Conservation (phyloP, 1,284 basidiomycete species). For the Trichosporon coremiiforme region DNA sequence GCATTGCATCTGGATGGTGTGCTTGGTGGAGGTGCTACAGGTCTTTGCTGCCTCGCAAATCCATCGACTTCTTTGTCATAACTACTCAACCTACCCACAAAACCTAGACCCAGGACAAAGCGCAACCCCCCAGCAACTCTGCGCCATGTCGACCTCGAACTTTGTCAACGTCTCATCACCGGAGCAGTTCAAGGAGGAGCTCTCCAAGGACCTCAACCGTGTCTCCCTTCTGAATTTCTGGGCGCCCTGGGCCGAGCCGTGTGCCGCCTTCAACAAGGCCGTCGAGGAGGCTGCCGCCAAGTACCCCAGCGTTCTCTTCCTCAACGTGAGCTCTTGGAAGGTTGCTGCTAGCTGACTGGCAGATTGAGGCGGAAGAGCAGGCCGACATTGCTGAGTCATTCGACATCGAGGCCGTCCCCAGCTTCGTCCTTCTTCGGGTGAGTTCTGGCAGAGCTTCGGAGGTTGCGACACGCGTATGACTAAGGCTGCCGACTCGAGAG, state of each 20-base stretch:
- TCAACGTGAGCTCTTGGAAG: constrained; percentile 64
- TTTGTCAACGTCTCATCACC: constrained; percentile 64
- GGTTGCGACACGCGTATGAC: neutral
- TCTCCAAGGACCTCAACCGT: constrained; percentile 72
- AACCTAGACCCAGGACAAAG: neutral
- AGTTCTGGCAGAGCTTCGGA: constrained; percentile 37
- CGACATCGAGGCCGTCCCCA: constrained; percentile 86
- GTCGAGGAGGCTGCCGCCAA: constrained; percentile 71
- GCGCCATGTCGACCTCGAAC: constrained; percentile 40
- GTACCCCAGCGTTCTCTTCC: constrained; percentile 69
- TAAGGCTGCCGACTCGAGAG: neutral
- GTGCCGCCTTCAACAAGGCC: constrained; percentile 79
- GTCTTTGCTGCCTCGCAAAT: constrained; percentile 12
- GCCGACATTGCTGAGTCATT: constrained; percentile 92
- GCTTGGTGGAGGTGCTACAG: constrained; percentile 18
- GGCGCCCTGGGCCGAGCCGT: constrained; percentile 89
- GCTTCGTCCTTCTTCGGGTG: constrained; percentile 80
- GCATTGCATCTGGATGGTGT: constrained; percentile 10
- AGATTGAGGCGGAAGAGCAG: constrained; percentile 90
- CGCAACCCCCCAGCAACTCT: neutral
- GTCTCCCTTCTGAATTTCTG: constrained; percentile 89
- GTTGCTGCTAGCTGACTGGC: constrained; percentile 20
- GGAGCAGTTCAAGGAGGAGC: constrained; percentile 70
- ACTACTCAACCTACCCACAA: neutral
- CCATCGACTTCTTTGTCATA: constrained; percentile 16